Base-by-base conservation (phyloP, 2,329 filamentous ascomycete genomes). In the Stachybotrys chlorohalonatus region DNA sequence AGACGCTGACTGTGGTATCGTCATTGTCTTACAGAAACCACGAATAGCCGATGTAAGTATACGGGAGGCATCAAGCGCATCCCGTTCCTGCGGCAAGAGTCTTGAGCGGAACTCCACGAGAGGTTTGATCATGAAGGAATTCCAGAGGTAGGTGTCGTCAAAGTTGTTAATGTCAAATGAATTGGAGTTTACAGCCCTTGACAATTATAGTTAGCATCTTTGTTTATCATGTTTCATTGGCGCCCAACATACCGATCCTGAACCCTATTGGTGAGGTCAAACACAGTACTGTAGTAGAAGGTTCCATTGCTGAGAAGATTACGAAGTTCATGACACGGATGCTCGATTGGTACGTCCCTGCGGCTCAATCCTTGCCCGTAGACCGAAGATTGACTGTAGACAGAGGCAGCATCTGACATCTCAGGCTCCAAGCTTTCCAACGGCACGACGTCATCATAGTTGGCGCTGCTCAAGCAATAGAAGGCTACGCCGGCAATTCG, bases 261-360 rank as follows among this genome's bases (percentile, higher is more conserved):
- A 58, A 97, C 74, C 61, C 94, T 83, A 70, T 95, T 92, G 4
- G 94, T 99, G 51, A 99, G 77, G 68, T 99, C 93, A 69, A 99
- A 99, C 70, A 97, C 91, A n/a, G 90, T 90, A 67, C 91, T 96
- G 74, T 96, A 99, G 70, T 97, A 99, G 68, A 99, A 99, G 32
- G 88, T 95, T 31, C 93, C 92, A 68, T 95, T 92, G 66, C 90
- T 87, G 54, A 99, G 76, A 45, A 99, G 81, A 76, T 96, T 97
- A 70, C 93, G 92, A 56, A 99, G 72, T 49, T 94, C 89, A 63
- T 90, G 76, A 70, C 93, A 97, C 7, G 94, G 94, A 70, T 96
- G 91, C 65, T 96, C 91, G 32, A 89, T 70, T 31, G 85, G 72
- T 47, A 83, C 75, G 48, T 96, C 90, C 62, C 83, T 81, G 55